Percentiles rank a stretch among this genome's conserved stretches.
phyloP scores from a whole-genome alignment of 345 rosid genomes.

The Hevea brasiliensis region DNA sequence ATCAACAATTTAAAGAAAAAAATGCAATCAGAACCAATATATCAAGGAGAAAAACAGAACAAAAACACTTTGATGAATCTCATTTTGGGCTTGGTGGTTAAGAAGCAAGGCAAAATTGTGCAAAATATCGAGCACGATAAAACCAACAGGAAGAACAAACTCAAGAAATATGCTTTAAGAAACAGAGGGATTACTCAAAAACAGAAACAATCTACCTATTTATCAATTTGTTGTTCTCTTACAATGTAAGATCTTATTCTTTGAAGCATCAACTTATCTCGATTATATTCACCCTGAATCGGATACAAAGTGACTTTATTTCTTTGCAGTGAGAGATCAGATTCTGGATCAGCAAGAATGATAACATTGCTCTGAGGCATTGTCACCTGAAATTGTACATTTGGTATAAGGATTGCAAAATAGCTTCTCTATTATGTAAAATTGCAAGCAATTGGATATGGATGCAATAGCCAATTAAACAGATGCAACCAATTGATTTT shows the following conservation, averaged over 20 bases:
- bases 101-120: neutral
- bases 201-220: conserved; percentile 51
- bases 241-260: conserved; percentile 98
- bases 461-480: neutral
- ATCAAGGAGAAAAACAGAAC: neutral
- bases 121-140: neutral
- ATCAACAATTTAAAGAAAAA: too few species aligned
- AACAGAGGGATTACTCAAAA: conserved; percentile 15
- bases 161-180: neutral
- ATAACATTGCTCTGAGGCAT: conserved; percentile 75
- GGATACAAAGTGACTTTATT: conserved; percentile 60
- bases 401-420: neutral
- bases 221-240: conserved; percentile 60
- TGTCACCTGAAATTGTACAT: conserved; percentile 49
- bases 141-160: neutral
- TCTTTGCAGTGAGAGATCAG: conserved; percentile 56
- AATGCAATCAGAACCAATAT: neutral
- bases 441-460: neutral
- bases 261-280: conserved; percentile 93
- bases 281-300: conserved; percentile 74
- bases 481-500: neutral
- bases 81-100: neutral
- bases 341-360: conserved; percentile 83
- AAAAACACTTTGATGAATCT: neutral
- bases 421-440: neutral